Evolutionary conservation across 176 grass and related monocot species (phyloP).

Genomic region (Oryza punctata): DNA sequence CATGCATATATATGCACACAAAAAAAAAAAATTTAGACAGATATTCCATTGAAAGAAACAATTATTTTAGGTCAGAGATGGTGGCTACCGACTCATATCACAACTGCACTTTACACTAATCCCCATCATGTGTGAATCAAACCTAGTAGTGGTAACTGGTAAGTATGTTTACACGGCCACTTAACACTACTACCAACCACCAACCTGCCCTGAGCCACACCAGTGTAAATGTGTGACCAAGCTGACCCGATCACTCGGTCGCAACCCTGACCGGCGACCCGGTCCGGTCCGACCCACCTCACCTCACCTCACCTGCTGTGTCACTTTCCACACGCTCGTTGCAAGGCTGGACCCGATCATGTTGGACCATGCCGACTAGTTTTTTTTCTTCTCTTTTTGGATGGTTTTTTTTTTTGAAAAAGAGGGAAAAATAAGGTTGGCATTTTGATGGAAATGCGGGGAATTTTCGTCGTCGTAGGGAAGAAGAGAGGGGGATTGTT

Average conservation of each 20-base stretch:
- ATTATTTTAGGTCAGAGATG: conserved; percentile 23
- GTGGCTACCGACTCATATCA: not conserved
- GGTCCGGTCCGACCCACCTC: conserved; percentile 15
- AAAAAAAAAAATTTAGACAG: not conserved
- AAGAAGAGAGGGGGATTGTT: not conserved
- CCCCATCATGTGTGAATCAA: conserved; percentile 7
- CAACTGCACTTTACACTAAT: not conserved
- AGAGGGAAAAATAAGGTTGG: not conserved
- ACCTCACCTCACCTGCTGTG: not conserved
- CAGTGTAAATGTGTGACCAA: not conserved
- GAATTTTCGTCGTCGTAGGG: not conserved
- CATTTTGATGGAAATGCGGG: not conserved
- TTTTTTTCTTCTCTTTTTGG: not conserved
- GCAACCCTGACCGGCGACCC: not conserved
- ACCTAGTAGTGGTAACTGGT: not conserved
- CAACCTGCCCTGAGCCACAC: not conserved
- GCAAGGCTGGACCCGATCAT: not conserved
- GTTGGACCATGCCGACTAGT: not conserved
- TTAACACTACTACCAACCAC: not conserved
- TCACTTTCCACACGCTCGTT: not conserved
- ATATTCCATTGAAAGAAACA: not conserved
- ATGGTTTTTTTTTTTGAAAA: not conserved
- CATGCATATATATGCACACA: not conserved
- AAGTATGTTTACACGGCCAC: not conserved
- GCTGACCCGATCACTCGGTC: not conserved